Evolutionary conservation across 2,329 filamentous ascomycete genomes (phyloP).

Genomic region (Diplodia sapinea): DNA sequence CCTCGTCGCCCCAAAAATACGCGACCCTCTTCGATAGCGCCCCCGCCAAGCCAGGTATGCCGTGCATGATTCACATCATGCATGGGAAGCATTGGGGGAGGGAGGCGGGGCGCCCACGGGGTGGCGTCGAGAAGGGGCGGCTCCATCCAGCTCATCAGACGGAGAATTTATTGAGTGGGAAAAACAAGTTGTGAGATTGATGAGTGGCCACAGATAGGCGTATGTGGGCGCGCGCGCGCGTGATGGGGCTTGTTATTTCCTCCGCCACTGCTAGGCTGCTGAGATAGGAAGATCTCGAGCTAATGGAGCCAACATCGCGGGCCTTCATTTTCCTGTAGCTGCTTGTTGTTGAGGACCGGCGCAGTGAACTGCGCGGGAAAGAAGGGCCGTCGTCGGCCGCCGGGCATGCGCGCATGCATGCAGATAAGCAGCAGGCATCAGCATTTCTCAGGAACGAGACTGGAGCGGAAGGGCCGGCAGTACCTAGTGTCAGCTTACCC

Average conservation of each 20-base stretch:
- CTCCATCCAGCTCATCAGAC: not conserved
- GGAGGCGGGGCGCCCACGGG: not conserved
- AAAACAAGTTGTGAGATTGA: not conserved
- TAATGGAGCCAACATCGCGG: not conserved
- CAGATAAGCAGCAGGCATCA: not conserved
- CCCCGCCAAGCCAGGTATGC: not conserved
- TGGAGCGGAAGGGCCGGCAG: not conserved
- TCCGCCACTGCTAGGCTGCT: too few relatives aligned
- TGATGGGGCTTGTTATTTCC: not conserved
- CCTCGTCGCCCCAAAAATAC: not conserved
- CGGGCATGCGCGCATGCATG: not conserved
- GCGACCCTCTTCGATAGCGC: not conserved
- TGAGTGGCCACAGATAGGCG: not conserved
- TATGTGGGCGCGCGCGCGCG: not conserved
- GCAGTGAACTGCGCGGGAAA: too few relatives aligned
- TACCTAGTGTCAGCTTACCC: not conserved
- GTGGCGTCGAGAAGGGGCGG: not conserved
- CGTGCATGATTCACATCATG: not conserved
- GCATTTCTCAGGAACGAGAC: not conserved
- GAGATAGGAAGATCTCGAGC: not conserved
- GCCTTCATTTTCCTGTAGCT: not conserved
- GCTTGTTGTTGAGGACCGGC: not conserved
- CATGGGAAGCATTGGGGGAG: not conserved
- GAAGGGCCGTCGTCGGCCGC: not conserved
- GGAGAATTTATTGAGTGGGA: not conserved